phyloP scores from a whole-genome alignment of 2,329 filamentous ascomycete genomes.

The Coniochaeta pulveracea region DNA sequence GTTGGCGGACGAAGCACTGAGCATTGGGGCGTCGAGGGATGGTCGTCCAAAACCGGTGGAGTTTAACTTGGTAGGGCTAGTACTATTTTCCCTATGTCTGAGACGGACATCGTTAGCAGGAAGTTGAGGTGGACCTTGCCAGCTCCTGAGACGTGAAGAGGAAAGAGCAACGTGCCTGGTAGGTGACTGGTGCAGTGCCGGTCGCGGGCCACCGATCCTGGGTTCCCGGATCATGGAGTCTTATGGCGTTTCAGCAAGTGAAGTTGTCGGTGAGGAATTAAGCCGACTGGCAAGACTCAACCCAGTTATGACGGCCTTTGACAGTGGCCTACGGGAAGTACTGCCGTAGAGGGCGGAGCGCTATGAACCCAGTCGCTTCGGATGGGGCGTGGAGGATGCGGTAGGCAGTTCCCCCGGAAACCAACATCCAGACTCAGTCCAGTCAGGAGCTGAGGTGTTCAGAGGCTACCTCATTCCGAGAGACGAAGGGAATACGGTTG shows the following conservation, averaged over 20 bases:
- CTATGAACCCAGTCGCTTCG: too few relatives aligned
- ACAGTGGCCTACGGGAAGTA: background rate
- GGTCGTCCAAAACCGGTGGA: slow-evolving; percentile 18
- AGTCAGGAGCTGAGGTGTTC: slow-evolving; percentile 47
- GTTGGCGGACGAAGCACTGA: slow-evolving; percentile 48
- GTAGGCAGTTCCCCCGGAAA: slow-evolving; percentile 4
- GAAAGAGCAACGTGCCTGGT: slow-evolving; percentile 34
- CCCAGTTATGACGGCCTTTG: background rate
- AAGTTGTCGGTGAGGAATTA: slow-evolving; percentile 1
- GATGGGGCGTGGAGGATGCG: slow-evolving; percentile 1
- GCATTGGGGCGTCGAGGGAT: slow-evolving; percentile 39
- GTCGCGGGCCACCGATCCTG: slow-evolving; percentile 46
- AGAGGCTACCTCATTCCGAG: slow-evolving; percentile 47
- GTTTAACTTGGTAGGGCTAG: slow-evolving; percentile 20
- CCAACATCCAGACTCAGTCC: slow-evolving; percentile 35
- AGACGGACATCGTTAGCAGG: slow-evolving; percentile 10
- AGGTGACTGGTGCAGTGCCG: slow-evolving; percentile 44
- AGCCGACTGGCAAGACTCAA: too few relatives aligned
- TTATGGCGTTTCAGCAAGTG: slow-evolving; percentile 6
- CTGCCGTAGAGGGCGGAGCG: background rate
- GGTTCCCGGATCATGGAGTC: slow-evolving; percentile 41
- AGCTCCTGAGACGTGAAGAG: slow-evolving; percentile 5
- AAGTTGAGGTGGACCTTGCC: background rate
- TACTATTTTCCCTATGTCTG: slow-evolving; percentile 16
- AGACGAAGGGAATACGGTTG: too few relatives aligned